Evolutionary conservation across 805 yeast species (phyloP).

Genomic region (Saccharomycopsis fermentans): DNA sequence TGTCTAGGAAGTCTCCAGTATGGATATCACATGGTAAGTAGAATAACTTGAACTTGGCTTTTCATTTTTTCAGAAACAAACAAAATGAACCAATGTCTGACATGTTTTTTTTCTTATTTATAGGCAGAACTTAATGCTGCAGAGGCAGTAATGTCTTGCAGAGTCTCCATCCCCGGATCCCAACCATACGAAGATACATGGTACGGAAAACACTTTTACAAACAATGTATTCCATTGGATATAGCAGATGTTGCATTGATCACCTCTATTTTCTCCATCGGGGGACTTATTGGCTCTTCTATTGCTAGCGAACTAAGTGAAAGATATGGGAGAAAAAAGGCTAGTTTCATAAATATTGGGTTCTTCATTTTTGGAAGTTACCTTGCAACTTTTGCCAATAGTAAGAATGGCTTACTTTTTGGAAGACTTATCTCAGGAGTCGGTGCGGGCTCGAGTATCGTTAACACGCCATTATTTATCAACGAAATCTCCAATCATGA

Average conservation of each 20-base stretch:
- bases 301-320: slow-evolving; percentile 61
- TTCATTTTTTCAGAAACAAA: not conserved
- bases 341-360: slow-evolving; percentile 41
- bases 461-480: slow-evolving; percentile 72
- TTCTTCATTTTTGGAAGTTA: slow-evolving; percentile 53
- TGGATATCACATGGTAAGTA: slow-evolving; percentile 71
- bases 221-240: slow-evolving; percentile 45
- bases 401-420: slow-evolving; percentile 34
- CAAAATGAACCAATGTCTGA: not conserved
- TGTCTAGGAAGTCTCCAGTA: slow-evolving; percentile 79
- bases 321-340: slow-evolving; percentile 46
- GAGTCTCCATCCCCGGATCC: slow-evolving; percentile 21
- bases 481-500: slow-evolving; percentile 68
- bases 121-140: slow-evolving; percentile 87
- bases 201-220: slow-evolving; percentile 28
- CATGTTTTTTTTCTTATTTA: not conserved
- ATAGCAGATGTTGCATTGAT: slow-evolving; percentile 56
- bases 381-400: slow-evolving; percentile 42
- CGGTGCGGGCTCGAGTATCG: slow-evolving; percentile 83
- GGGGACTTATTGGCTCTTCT: slow-evolving; percentile 74
- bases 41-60: not conserved
- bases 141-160: slow-evolving; percentile 56
- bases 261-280: slow-evolving; percentile 72
- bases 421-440: slow-evolving; percentile 78
- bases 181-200: slow-evolving; percentile 23